A percentile compares a stretch with the other conserved stretches of the same genome.
phyloP scores from a whole-genome alignment of 1,139 yeast species.

The Debaryomyces subglobosus region DNA sequence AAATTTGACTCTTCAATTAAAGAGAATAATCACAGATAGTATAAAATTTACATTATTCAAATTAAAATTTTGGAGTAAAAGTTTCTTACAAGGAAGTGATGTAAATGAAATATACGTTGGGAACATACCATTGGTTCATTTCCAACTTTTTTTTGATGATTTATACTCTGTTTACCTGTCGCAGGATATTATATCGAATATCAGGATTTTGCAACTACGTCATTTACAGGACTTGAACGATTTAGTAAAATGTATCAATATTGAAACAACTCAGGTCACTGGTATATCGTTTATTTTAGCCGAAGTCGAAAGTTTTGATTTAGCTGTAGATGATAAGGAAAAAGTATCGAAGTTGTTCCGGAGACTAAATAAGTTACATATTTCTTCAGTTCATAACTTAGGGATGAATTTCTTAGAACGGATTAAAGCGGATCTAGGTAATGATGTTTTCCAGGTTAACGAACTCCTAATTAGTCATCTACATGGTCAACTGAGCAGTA shows the following conservation, averaged over 20 bases:
- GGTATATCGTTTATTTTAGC: background rate
- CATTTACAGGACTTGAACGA: slow-evolving; percentile 8
- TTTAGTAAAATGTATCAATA: background rate
- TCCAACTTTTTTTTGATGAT: slow-evolving; percentile 16
- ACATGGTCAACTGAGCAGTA: slow-evolving; percentile 14
- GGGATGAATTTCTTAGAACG: slow-evolving; percentile 10
- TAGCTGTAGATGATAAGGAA: background rate
- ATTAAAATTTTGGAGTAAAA: slow-evolving; percentile 15
- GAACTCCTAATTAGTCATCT: slow-evolving; percentile 14
- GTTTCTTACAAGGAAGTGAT: slow-evolving; percentile 6
- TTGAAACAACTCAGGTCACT: background rate
- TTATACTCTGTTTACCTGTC: slow-evolving; percentile 12
- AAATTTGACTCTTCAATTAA: slow-evolving; percentile 2
- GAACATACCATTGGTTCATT: slow-evolving; percentile 22
- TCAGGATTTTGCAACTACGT: slow-evolving; percentile 8
- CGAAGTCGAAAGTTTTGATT: slow-evolving; percentile 3
- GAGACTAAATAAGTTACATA: background rate
- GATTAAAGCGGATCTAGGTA: slow-evolving; percentile 6
- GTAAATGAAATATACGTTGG: slow-evolving; percentile 14
- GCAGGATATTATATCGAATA: slow-evolving; percentile 1
- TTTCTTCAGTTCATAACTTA: slow-evolving; percentile 14
- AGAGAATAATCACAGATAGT: slow-evolving; percentile 15
- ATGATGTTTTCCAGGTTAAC: slow-evolving; percentile 4
- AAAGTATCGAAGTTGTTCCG: background rate
- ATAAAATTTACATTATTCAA: slow-evolving; percentile 17